These are phyloP conservation scores for Pterocarpus macrocarpus DNA, from an alignment of 306 rosid genomes.

Conservation along the genomic window DNA sequence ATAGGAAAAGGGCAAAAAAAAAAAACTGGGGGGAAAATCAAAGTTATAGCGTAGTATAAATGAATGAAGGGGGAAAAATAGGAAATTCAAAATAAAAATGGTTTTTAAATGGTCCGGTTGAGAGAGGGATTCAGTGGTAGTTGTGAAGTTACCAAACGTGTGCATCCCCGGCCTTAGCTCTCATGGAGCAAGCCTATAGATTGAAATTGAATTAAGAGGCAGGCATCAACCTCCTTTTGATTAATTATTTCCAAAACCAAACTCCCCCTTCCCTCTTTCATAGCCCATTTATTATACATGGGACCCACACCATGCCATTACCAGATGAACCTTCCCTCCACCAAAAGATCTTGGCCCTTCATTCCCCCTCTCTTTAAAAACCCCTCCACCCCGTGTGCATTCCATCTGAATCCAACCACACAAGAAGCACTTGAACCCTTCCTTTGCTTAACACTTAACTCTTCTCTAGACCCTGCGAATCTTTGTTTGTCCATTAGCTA, in stretches of 20 bases:
- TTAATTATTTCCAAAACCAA: constrained; percentile 37
- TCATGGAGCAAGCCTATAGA: not conserved
- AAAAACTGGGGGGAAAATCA: too few relatives aligned
- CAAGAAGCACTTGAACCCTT: not conserved
- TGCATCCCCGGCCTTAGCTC: not conserved
- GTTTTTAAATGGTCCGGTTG: not conserved
- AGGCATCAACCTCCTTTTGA: not conserved
- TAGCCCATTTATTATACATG: constrained; percentile 32
- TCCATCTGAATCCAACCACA: constrained; percentile 17
- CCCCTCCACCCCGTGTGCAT: constrained; percentile 14
- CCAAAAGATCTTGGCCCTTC: constrained; percentile 49
- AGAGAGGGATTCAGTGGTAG: constrained; percentile 14
- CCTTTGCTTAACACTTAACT: not conserved
- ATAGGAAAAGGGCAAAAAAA: not conserved
- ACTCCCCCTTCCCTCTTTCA: not conserved
- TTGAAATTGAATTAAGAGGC: constrained; percentile 8
- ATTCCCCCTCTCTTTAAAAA: constrained; percentile 33
- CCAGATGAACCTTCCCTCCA: constrained; percentile 44
- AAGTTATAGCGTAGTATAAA: too few relatives aligned
- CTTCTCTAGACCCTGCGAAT: not conserved
- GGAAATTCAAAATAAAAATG: not conserved
- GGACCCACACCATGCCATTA: constrained; percentile 48
- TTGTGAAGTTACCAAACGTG: not conserved
- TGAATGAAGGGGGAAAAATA: not conserved
- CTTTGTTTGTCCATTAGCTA: not conserved